Conservation (phyloP, 805 yeast genomes). For the Candida loeiensis region DNA sequence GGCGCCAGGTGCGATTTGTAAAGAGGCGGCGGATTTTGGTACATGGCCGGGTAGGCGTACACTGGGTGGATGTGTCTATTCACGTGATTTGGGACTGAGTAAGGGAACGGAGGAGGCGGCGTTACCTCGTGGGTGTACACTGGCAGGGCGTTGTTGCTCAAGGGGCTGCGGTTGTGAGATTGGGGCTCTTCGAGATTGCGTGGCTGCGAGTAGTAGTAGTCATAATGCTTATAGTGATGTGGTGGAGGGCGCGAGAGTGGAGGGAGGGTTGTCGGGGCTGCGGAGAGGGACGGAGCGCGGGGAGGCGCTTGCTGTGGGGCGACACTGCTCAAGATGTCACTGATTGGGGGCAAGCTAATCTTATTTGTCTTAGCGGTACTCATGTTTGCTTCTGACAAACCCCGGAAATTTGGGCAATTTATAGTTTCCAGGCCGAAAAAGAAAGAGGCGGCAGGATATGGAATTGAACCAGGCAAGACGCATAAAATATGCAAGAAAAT, state of each 20-base stretch:
- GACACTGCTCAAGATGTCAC: slow-evolving; percentile 29
- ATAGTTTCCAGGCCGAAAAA: slow-evolving; percentile 4
- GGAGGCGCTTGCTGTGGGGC: not conserved
- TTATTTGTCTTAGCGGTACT: slow-evolving; percentile 11
- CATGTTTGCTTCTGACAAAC: slow-evolving; percentile 3
- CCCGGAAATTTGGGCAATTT: slow-evolving; percentile 5
- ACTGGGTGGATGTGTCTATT: slow-evolving; percentile 5
- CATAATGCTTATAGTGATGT: slow-evolving; percentile 11
- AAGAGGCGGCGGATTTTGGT: slow-evolving; percentile 3
- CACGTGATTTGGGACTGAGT: slow-evolving; percentile 2
- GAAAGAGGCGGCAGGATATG: slow-evolving; percentile 7
- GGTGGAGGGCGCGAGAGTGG: slow-evolving; percentile 5
- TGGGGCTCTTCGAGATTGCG: not conserved
- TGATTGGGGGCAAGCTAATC: slow-evolving; percentile 40
- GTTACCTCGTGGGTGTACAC: slow-evolving; percentile 11
- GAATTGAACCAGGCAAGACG: slow-evolving; percentile 1
- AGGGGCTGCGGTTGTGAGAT: not conserved
- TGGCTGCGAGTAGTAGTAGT: slow-evolving; percentile 9
- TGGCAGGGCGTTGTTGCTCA: slow-evolving; percentile 11
- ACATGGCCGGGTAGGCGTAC: slow-evolving; percentile 5
- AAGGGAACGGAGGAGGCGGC: slow-evolving; percentile 8
- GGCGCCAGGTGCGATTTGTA: slow-evolving; percentile 7
- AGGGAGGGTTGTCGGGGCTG: slow-evolving; percentile 7
- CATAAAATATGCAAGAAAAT: not conserved
- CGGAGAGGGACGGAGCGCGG: not conserved